These are phyloP conservation scores for Eutrema heterophyllum DNA, from an alignment of 345 rosid genomes.

Conservation along the genomic window DNA sequence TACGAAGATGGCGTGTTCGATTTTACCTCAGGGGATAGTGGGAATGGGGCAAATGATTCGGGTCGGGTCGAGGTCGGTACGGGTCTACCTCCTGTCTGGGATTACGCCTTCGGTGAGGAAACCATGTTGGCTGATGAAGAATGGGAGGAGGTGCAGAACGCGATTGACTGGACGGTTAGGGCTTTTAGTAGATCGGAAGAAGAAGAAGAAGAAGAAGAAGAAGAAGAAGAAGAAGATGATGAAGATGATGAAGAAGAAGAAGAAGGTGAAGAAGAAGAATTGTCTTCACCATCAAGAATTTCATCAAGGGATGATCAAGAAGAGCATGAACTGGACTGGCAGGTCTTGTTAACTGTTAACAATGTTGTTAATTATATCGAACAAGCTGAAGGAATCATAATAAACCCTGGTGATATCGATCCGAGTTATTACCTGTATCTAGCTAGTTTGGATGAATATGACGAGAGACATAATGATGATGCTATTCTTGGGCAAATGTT, in stretches of 20 bases:
- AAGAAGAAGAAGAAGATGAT: conserved; percentile 22
- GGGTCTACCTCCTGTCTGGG: conserved; percentile 26
- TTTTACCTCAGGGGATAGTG: conserved; percentile 13
- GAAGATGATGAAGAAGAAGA: conserved; percentile 21
- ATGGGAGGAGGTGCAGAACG: conserved; percentile 41
- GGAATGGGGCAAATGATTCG: conserved; percentile 3
- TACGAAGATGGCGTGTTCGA: conserved; percentile 35
- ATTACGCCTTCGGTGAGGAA: conserved; percentile 26
- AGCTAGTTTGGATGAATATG: conserved; percentile 26
- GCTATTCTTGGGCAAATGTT: conserved; percentile 31
- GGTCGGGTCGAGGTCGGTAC: conserved; percentile 31
- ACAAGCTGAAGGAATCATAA: conserved; percentile 30
- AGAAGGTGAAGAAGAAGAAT: conserved; percentile 25
- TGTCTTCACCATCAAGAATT: conserved; percentile 15
- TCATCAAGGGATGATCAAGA: conserved; percentile 28
- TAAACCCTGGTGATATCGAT: conserved; percentile 19
- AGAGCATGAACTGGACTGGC: conserved; percentile 41
- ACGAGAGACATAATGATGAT: conserved; percentile 11
- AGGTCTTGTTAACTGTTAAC: conserved; percentile 38
- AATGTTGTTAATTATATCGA: conserved; percentile 33
- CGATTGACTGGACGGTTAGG: conserved; percentile 19
- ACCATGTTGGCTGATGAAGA: conserved; percentile 29
- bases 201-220: conserved; percentile 24
- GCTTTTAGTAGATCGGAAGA: conserved; percentile 22
- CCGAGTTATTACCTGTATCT: conserved; percentile 25